Evolutionary conservation across 306 rosid genomes (phyloP).

Genomic region (Ceratonia siliqua): DNA sequence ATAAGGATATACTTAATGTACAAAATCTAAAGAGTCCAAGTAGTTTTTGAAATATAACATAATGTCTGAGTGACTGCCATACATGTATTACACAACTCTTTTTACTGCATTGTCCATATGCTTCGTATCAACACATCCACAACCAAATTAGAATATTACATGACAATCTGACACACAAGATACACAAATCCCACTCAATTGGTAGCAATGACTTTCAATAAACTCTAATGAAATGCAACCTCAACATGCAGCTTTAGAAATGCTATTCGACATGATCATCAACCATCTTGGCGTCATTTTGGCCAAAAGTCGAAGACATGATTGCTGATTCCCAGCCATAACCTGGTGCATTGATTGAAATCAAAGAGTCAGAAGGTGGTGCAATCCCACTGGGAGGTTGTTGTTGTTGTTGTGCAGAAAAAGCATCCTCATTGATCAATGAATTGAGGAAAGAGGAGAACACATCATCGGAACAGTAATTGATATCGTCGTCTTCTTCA

Average conservation of each 20-base stretch:
- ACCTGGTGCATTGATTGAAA: constrained; percentile 2
- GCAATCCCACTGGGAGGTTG: constrained; percentile 27
- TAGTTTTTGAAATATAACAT: too few species aligned
- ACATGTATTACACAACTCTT: not conserved
- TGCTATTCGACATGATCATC: constrained; percentile 5
- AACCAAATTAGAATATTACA: not conserved
- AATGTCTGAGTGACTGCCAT: not conserved
- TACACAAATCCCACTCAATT: not conserved
- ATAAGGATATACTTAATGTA: too few species aligned
- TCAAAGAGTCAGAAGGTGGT: constrained; percentile 15
- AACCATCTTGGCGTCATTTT: constrained; percentile 31
- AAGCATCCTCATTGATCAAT: constrained; percentile 70
- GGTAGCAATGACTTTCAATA: not conserved
- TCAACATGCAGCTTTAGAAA: not conserved
- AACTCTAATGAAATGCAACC: not conserved
- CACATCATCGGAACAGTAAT: constrained; percentile 56
- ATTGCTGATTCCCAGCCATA: constrained; percentile 52
- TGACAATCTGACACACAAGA: not conserved
- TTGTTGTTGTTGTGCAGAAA: constrained; percentile 38
- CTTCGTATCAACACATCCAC: not conserved
- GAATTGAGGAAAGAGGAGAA: constrained; percentile 81
- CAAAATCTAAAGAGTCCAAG: too few species aligned
- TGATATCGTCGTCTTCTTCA: constrained; percentile 39
- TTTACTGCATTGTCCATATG: not conserved
- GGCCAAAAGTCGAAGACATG: constrained; percentile 44